Conservation (phyloP, 352 stramenopile species). For the Phytopythium delawarense region DNA sequence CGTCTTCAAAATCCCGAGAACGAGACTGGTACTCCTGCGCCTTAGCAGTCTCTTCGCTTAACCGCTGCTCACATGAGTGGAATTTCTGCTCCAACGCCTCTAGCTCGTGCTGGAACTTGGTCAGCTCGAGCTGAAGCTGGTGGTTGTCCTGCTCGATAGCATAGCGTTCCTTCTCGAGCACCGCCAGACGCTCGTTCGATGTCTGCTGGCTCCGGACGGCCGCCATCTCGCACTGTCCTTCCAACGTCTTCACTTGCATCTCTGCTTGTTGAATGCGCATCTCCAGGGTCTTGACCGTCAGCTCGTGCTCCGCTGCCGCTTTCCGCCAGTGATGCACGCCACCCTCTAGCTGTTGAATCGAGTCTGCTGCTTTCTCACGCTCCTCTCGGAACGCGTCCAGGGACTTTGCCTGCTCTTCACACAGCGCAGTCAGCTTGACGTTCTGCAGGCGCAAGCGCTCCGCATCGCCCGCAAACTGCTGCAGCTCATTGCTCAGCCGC, state of each 20-base stretch:
- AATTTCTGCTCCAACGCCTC: conserved; percentile 47
- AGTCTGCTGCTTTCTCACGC: conserved; percentile 33
- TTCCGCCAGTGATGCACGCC: conserved; percentile 43
- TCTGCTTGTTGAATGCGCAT: conserved; percentile 29
- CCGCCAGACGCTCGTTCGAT: conserved; percentile 49
- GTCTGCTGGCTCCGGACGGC: conserved; percentile 37
- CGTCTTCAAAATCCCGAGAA: conserved; percentile 19
- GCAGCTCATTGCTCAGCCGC: conserved; percentile 37
- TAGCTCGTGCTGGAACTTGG: conserved; percentile 42
- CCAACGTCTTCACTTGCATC: conserved; percentile 12
- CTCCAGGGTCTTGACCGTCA: conserved; percentile 19
- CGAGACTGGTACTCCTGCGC: conserved; percentile 30
- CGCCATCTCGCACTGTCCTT: conserved; percentile 35
- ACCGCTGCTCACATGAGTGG: conserved; percentile 28
- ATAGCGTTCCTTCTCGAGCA: conserved; percentile 49
- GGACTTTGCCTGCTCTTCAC: conserved; percentile 49
- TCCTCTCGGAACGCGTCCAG: conserved; percentile 46
- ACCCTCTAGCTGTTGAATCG: conserved; percentile 38
- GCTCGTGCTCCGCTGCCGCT: conserved; percentile 32
- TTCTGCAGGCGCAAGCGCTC: conserved; percentile 50
- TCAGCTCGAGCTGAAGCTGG: conserved; percentile 36
- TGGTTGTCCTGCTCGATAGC: conserved; percentile 54
- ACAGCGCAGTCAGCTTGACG: conserved; percentile 44
- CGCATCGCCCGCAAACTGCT: conserved; percentile 34
- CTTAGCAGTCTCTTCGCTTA: conserved; percentile 32